These are phyloP conservation scores for Lycium ferocissimum DNA, from an alignment of 257 asterid species.

Conservation along the genomic window DNA sequence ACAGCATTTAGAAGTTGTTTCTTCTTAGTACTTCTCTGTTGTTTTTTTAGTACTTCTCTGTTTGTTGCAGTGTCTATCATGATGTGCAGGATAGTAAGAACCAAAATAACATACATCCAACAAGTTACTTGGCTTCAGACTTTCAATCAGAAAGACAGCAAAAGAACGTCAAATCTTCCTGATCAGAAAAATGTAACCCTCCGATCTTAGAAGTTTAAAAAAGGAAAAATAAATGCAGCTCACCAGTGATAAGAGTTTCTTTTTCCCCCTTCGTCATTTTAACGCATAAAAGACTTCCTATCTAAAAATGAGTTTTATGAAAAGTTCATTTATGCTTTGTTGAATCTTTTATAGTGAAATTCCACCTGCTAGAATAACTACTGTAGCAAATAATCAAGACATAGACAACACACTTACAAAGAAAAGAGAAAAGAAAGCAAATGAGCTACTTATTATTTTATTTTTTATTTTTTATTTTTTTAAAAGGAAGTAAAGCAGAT, in stretches of 20 bases:
- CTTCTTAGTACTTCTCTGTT: background rate
- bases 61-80: constrained; percentile 26
- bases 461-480: too few species aligned
- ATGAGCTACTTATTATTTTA: constrained; percentile 2
- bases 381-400: background rate
- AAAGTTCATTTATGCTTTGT: background rate
- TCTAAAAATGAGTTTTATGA: background rate
- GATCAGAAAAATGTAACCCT: background rate
- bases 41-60: background rate
- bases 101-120: background rate
- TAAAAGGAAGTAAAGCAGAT: background rate
- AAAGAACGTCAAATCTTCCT: background rate
- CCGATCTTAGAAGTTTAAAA: background rate
- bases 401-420: background rate
- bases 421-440: background rate
- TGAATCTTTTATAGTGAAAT: background rate
- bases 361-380: background rate
- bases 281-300: background rate
- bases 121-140: background rate
- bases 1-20: constrained; percentile 10
- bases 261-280: background rate
- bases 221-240: background rate
- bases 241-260: background rate
- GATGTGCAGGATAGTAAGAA: background rate
- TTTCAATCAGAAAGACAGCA: background rate